phyloP scores from a whole-genome alignment of 2,329 filamentous ascomycete species.

The Akanthomyces muscarius region DNA sequence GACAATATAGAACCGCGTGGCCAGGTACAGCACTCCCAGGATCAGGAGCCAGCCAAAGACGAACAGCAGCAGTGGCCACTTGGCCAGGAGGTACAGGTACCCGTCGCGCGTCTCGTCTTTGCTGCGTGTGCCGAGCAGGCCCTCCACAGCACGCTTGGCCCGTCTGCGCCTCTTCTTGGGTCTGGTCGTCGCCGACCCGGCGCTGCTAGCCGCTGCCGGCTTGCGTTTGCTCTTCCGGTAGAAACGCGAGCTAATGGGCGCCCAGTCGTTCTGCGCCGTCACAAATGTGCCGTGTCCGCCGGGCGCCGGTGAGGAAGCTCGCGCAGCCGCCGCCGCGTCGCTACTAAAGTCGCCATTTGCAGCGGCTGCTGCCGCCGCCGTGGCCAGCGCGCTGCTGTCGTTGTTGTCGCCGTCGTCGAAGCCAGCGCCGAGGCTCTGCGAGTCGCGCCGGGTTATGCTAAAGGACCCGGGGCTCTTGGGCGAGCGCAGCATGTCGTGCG shows the following conservation, averaged over 20 bases:
- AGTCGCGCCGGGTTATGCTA: conserved; percentile 41
- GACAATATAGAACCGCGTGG: conserved; percentile 85
- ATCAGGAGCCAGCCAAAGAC: conserved; percentile 78
- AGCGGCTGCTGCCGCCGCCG: neutral
- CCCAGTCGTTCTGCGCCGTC: conserved; percentile 93
- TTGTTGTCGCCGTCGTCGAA: conserved; percentile 31
- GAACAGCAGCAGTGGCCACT: conserved; percentile 83
- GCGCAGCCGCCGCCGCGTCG: conserved; percentile 26
- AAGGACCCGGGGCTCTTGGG: conserved; percentile 39
- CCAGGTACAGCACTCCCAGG: conserved; percentile 67
- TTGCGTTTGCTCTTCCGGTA: conserved; percentile 36
- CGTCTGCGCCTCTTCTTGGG: conserved; percentile 27
- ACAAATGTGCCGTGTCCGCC: conserved; percentile 57
- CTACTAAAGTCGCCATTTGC: conserved; percentile 25
- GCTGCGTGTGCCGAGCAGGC: conserved; percentile 52
- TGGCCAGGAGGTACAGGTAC: conserved; percentile 80
- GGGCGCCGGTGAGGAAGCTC: neutral
- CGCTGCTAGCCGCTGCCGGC: conserved; percentile 19
- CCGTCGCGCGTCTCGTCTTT: conserved; percentile 94
- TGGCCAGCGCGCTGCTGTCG: conserved; percentile 27
- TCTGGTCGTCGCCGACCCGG: conserved; percentile 22
- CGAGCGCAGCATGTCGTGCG: conserved; percentile 38
- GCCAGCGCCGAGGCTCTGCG: conserved; percentile 26
- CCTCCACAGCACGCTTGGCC: conserved; percentile 35
- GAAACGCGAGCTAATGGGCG: conserved; percentile 74